Percentiles rank a stretch among this genome's conserved stretches.
Evolutionary conservation across 1,284 basidiomycete species (phyloP).

Genomic region (Golubevia sp.): DNA sequence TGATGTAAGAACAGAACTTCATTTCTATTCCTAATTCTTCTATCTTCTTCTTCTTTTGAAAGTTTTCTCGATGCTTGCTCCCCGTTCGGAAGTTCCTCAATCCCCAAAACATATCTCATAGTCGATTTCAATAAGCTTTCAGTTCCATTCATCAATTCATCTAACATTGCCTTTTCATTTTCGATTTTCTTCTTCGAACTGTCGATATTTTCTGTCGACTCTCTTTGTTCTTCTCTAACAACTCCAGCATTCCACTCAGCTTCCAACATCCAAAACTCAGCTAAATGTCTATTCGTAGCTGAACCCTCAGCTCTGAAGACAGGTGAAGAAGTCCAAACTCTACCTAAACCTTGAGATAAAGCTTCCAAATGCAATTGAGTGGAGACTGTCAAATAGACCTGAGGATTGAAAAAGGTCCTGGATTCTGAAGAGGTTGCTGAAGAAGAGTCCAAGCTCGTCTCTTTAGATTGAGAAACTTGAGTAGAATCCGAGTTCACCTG

Average conservation of each 20-base stretch:
- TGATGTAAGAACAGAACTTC: too few relatives aligned
- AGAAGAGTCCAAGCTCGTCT: background rate
- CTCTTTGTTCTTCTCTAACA: too few relatives aligned
- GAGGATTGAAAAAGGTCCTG: slow-evolving; percentile 69
- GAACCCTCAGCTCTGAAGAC: slow-evolving; percentile 90
- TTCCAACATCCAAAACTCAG: slow-evolving; percentile 99
- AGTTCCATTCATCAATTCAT: background rate
- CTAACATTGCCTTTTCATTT: slow-evolving; percentile 68
- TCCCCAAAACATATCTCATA: background rate
- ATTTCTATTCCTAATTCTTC: too few relatives aligned
- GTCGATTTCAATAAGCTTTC: background rate
- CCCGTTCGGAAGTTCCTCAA: too few relatives aligned
- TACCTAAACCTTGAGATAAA: slow-evolving; percentile 74
- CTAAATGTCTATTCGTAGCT: slow-evolving; percentile 85
- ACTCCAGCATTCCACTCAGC: slow-evolving; percentile 72
- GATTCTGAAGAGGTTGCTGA: slow-evolving; percentile 32
- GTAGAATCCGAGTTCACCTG: slow-evolving; percentile 11
- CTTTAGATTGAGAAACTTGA: slow-evolving; percentile 9
- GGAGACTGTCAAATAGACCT: slow-evolving; percentile 89
- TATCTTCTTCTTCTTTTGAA: too few relatives aligned
- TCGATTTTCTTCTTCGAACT: too few relatives aligned
- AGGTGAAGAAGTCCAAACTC: slow-evolving; percentile 88
- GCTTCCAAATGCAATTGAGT: slow-evolving; percentile 95
- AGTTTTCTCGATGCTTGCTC: too few relatives aligned
- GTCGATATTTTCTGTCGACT: too few relatives aligned